These are phyloP conservation scores for Aspergillus ostianus DNA, from an alignment of 495 filamentous ascomycete species.

Conservation along the genomic window DNA sequence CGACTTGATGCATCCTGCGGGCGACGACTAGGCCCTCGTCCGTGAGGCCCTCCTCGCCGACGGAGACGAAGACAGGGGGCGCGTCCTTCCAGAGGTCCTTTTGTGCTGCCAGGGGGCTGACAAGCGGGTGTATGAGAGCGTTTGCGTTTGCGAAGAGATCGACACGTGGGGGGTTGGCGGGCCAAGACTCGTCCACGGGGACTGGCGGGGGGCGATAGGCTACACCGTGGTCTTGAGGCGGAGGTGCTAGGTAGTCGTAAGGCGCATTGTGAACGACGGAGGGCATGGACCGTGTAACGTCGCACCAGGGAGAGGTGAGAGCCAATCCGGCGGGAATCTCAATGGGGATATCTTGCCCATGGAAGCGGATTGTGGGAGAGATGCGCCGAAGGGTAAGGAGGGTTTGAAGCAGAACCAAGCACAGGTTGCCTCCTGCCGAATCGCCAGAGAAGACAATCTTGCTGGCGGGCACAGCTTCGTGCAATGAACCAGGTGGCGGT, in stretches of 20 bases:
- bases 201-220: slow-evolving; percentile 26
- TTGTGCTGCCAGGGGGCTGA: slow-evolving; percentile 60
- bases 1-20: slow-evolving; percentile 54
- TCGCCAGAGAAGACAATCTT: slow-evolving; percentile 85
- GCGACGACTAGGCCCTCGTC: slow-evolving; percentile 71
- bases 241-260: slow-evolving; percentile 74
- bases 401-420: slow-evolving; percentile 67
- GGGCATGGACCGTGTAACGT: slow-evolving; percentile 71
- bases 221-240: slow-evolving; percentile 29
- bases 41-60: slow-evolving; percentile 76
- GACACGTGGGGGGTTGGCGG: slow-evolving; percentile 62
- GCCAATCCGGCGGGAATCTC: slow-evolving; percentile 69
- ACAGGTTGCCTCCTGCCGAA: slow-evolving; percentile 80
- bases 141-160: slow-evolving; percentile 66
- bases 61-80: slow-evolving; percentile 69
- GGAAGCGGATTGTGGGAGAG: slow-evolving; percentile 57
- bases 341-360: slow-evolving; percentile 58
- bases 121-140: slow-evolving; percentile 70
- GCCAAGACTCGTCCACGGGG: slow-evolving; percentile 67
- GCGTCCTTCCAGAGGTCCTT: slow-evolving; percentile 61
- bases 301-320: slow-evolving; percentile 70
- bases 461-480: slow-evolving; percentile 63
- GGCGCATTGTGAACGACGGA: slow-evolving; percentile 59
- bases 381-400: slow-evolving; percentile 67
- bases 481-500: slow-evolving; percentile 70